Evolutionary conservation across 345 rosid genomes (phyloP), one percentile per base, ranked within the genome.

Genomic region (Euphorbia peplus): DNA sequence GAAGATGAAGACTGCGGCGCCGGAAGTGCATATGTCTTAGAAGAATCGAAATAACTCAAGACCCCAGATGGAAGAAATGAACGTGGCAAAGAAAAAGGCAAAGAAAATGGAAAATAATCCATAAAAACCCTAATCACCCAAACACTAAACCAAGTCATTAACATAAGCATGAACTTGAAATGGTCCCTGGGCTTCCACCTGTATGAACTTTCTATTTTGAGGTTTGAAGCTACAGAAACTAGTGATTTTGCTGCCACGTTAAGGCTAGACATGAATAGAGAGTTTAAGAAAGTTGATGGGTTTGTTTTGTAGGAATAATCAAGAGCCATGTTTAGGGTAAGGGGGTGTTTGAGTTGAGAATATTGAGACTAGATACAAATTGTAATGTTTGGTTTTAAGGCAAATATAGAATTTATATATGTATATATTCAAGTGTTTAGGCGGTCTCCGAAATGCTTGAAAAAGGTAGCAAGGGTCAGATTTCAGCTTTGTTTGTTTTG

Each of bases 181-280:
- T 91, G 93, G 57, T 91, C 93, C 15, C 77, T 57, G 37, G 83
- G 77, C 67, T 75, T 81, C 97, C 89, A 89, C 67, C 76, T 82
- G 58, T 79, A 75, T 11, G 76, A 42, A 25, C 64, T 67, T 29
- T 68, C 73, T 4, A 81, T 47, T 52, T 76, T 81, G 14, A 85
- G 64, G 70, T 74, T 83, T 60, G 86, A 80, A 4, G 92, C 83
- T 1, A 85, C 83, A 25, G 89, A 82, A 63, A 86, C 85, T 6
- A 86, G 87, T 16, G 88, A 76, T 54, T 77, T 86, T 10, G 87
- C 81, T 0, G 93, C 96, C 47, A 71, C 70, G 83, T 84, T 88
- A 64, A 84, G 82, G 8, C 90, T 87, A 51, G 88, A 80, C 83
- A 80, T 87, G 86, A 89, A 84, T 63, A 87, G 67, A 39, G 83